phyloP scores from a whole-genome alignment of 306 rosid species.

The Cucumis melo region DNA sequence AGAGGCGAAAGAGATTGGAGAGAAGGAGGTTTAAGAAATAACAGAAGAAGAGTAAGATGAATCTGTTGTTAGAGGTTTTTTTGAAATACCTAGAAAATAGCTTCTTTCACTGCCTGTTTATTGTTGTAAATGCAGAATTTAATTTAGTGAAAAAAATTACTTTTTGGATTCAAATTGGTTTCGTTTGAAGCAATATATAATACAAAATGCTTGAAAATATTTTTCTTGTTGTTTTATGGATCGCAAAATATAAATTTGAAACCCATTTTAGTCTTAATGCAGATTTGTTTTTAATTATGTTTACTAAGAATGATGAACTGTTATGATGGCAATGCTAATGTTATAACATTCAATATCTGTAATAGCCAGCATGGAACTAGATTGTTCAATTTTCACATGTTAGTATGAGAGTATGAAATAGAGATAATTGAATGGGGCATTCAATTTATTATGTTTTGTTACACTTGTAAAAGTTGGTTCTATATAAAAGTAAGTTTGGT shows the following conservation, averaged over 20 bases:
- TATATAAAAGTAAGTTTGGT: too few relatives aligned
- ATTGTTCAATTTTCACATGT: too few relatives aligned
- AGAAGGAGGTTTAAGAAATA: conserved; percentile 13
- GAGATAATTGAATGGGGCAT: too few relatives aligned
- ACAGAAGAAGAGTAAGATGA: conserved; percentile 45
- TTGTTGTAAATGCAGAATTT: neutral
- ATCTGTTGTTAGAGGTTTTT: neutral
- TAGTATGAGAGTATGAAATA: too few relatives aligned
- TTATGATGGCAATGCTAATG: too few relatives aligned
- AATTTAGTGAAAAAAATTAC: neutral
- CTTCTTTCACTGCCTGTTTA: neutral
- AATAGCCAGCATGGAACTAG: too few relatives aligned
- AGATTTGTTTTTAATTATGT: too few relatives aligned
- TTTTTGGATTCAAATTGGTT: neutral
- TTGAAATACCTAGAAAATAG: neutral
- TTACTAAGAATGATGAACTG: too few relatives aligned
- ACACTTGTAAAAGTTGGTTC: too few relatives aligned
- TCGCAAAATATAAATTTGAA: neutral
- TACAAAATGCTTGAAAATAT: neutral
- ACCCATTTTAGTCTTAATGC: neutral
- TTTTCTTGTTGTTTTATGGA: neutral
- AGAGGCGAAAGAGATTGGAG: conserved; percentile 7
- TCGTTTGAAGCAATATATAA: neutral
- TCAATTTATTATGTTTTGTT: too few relatives aligned
- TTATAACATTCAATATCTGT: too few relatives aligned